Evolutionary conservation across 306 rosid genomes (phyloP), one percentile per base, ranked within the genome.

Genomic region (Sphenostylis stenocarpa): DNA sequence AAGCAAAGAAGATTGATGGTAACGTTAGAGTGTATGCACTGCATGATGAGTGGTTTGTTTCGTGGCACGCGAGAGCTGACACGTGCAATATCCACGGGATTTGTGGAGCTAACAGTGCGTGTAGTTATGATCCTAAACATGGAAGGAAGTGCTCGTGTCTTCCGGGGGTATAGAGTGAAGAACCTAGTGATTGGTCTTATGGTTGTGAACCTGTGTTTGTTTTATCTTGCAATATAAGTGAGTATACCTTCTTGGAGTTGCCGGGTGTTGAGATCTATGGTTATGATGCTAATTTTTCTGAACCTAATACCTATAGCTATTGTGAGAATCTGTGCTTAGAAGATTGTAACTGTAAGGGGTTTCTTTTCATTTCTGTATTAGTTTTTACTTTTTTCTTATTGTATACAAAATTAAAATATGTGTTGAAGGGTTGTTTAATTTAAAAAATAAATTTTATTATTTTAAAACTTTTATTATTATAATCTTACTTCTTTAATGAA

Each of bases 121-220:
- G 62, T 13, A 3, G 31, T 23, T 11, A 11, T 55, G n/a, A 23
- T 55, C 33, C 2, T 12, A 0, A 23, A 24, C 5, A 1, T 23
- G 83, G 85, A 44, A 72, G 64, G 20, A 82, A 67, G 34, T 85
- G 86, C 9, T 58, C 82, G 3, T 82, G 89, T 67, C 45, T 76
- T n/a, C 75, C 84, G 1, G 84, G 84, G 88, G 3, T 13, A 70
- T 23, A 79, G 24, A 39, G 11, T 70, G 41, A 82, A 52, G 31
- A 76, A 76, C 15, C 55, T 13, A 49, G 57, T 0, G 84, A 85
- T 69, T 82, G 86, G 84, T 66, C 89, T 43, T 67, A 71, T 10
- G 93, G 93, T 3, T 89, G 91, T 28, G 76, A 83, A 13, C 91
- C 86, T 1, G 47, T 44, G 60, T 81, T 85, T 33, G 45, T 5